Conservation (phyloP, 257 asterid genomes). For the Handroanthus guayacan region DNA sequence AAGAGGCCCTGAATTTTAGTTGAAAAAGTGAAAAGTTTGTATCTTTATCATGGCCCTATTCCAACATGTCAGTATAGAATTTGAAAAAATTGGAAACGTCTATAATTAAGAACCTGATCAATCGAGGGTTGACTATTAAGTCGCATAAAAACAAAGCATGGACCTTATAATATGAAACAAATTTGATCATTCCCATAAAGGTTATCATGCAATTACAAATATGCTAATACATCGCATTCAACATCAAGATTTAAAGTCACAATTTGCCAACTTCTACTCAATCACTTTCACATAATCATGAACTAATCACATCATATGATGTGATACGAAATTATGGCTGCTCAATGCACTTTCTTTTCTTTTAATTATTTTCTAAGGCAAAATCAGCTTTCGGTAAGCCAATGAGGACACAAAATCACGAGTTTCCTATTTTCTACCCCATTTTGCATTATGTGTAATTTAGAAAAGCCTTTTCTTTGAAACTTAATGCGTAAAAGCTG, state of each 20-base stretch:
- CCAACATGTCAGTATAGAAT: too few relatives aligned
- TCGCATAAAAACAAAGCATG: too few relatives aligned
- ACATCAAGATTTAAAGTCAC: background rate
- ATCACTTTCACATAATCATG: background rate
- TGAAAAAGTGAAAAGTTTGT: too few relatives aligned
- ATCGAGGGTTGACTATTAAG: too few relatives aligned
- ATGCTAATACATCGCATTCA: background rate
- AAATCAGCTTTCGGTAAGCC: background rate
- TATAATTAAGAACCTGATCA: too few relatives aligned
- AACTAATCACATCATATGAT: background rate
- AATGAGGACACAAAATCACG: background rate
- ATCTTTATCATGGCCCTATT: too few relatives aligned
- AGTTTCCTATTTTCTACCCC: background rate
- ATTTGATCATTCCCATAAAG: too few relatives aligned
- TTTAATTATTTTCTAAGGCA: background rate
- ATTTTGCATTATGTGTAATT: background rate
- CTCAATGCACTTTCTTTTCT: background rate
- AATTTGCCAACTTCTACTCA: background rate
- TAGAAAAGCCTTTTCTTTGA: background rate
- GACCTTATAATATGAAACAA: too few relatives aligned
- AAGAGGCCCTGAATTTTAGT: too few relatives aligned
- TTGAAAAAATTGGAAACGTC: too few relatives aligned
- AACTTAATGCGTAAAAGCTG: slow-evolving; percentile 7
- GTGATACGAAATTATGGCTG: background rate
- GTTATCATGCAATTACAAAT: too few relatives aligned